Evolutionary conservation across 164 flowering plant genomes (phyloP).

Genomic region (Stephania yunnanensis): DNA sequence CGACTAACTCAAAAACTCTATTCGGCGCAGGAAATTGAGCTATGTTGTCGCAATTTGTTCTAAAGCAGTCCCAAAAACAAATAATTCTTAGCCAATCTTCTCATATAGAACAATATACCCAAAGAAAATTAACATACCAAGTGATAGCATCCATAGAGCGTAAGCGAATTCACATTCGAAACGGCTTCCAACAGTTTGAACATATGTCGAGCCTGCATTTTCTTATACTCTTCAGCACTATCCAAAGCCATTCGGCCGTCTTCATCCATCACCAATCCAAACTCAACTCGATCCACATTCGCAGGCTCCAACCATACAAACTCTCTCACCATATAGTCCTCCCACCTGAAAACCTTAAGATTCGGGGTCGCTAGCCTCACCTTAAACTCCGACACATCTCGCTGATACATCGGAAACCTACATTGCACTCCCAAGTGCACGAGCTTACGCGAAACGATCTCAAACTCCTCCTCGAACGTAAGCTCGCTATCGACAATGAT

Average conservation of each 20-base stretch:
- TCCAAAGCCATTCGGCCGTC: neutral
- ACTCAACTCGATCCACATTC: neutral
- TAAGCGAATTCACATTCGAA: neutral
- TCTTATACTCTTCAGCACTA: neutral
- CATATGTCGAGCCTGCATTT: conserved; percentile 3
- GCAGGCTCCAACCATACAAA: neutral
- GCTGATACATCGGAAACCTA: neutral
- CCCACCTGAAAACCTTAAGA: neutral
- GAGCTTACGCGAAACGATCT: neutral
- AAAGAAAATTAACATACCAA: conserved; percentile 7
- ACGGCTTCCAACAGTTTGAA: neutral
- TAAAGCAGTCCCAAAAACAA: too few relatives aligned
- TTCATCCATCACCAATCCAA: neutral
- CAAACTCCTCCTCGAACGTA: neutral
- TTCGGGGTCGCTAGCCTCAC: conserved; percentile 8
- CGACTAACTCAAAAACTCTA: too few relatives aligned
- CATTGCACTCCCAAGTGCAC: neutral
- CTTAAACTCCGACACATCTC: neutral
- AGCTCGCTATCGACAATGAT: neutral
- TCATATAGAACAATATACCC: neutral
- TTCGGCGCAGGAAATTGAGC: too few relatives aligned
- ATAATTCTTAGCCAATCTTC: too few relatives aligned
- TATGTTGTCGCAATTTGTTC: too few relatives aligned
- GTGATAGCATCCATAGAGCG: conserved; percentile 5
- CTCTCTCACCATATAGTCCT: neutral